Evolutionary conservation across 106 monocot species (phyloP), one percentile per base, ranked within the genome.

Genomic region (Allium fistulosum): DNA sequence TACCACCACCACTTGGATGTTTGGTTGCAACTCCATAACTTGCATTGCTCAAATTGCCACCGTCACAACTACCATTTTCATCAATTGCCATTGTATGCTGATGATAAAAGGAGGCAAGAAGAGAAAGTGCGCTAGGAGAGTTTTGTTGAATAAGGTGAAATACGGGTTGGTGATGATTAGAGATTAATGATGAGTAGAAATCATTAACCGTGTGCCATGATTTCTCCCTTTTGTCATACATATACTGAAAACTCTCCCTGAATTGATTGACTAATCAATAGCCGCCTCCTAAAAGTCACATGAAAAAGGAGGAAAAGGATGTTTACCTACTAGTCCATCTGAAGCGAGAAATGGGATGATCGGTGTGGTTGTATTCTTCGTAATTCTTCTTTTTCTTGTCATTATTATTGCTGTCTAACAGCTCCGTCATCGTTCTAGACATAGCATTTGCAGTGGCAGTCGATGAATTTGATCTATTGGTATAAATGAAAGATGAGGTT

Each of bases 181-280:
- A 22, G 67, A 91, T 87, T 57, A 88, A 58, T 58, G 84, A 71
- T 16, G 92, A 74, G 63, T 92, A 92, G 76, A 97, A 97, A 45
- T 82, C 71, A 22, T 70, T 56, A 22, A 97, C 75, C 58, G 56
- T 86, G 28, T 77, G 59, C 96, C 92, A 97, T 62, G 86, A 82
- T 4, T 37, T 37, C 5, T 1, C 37, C 74, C 82, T 75, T 22
- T 11, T n/a, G 9, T 26, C 71, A 62, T 89, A 74, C 96, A 97
- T 92, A 70, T 56, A 92, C 68, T 82, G 51, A 69, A 77, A 96
- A 67, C 83, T 83, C 76, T 91, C 91, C 76, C 94, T 94, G 56
- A 17, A 26, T 8, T 2, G 9, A 62, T 62, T 45, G 2, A 10
- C 4, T 28, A 13, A 12, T 9, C 27, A 46, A 28, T 4, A 10